Conservation (phyloP, 2,329 filamentous ascomycete genomes). For the Stagonosporopsis chrysanthemi region DNA sequence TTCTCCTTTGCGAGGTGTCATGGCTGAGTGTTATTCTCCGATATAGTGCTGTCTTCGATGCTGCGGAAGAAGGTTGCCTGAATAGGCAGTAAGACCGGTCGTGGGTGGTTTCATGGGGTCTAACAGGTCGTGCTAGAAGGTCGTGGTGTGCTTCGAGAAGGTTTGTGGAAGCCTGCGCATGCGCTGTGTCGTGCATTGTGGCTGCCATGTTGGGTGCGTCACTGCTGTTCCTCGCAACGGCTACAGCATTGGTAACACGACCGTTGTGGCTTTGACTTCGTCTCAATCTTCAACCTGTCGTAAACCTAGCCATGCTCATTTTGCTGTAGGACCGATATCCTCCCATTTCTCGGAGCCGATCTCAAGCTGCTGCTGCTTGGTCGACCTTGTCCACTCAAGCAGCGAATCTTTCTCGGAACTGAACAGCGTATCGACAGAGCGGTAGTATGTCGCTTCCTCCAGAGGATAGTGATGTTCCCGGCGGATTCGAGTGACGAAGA, state of each 20-base stretch:
- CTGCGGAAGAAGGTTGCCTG: constrained; percentile 11
- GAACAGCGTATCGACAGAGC: constrained; percentile 17
- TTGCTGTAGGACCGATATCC: constrained; percentile 4
- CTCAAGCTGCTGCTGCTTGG: constrained; percentile 3
- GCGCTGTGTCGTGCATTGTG: not conserved
- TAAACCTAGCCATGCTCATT: not conserved
- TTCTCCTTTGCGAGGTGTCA: constrained; percentile 4
- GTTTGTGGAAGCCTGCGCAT: constrained; percentile 3
- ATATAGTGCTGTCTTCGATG: constrained; percentile 18
- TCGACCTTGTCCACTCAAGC: constrained; percentile 15
- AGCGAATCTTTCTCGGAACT: constrained; percentile 16
- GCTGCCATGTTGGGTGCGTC: not conserved
- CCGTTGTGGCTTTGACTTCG: not conserved
- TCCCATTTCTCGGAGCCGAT: constrained; percentile 3
- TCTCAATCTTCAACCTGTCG: not conserved
- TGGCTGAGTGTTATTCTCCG: constrained; percentile 8
- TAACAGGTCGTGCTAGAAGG: not conserved
- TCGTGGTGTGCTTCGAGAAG: constrained; percentile 8
- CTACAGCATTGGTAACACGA: not conserved
- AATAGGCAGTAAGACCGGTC: constrained; percentile 10
- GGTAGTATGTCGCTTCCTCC: constrained; percentile 14
- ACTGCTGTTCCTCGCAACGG: not conserved
- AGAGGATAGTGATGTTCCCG: constrained; percentile 11
- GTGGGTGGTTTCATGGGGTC: not conserved
- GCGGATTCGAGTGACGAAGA: constrained; percentile 10